Conservation (phyloP, 169 alveolate genomes). For the Cytauxzoon felis region DNA sequence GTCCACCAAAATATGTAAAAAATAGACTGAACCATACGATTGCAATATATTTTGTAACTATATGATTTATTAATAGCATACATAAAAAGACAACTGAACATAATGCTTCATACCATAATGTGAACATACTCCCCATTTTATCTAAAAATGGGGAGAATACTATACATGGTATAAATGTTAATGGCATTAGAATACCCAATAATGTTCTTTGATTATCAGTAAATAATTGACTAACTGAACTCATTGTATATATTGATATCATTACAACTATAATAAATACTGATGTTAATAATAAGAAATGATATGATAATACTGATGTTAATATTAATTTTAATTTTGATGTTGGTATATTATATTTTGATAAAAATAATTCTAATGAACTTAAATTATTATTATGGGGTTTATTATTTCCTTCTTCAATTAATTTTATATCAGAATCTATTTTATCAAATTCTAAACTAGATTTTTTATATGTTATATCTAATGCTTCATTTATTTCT, state of each 20-base stretch:
- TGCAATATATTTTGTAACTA: slow-evolving; percentile 32
- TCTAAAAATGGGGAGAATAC: slow-evolving; percentile 47
- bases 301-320: slow-evolving; percentile 2
- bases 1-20: slow-evolving; percentile 59
- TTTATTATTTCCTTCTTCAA: neutral
- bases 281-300: slow-evolving; percentile 1
- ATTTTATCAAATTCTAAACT: neutral
- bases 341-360: neutral
- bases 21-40: slow-evolving; percentile 46
- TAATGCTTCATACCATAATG: slow-evolving; percentile 47
- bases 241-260: slow-evolving; percentile 1
- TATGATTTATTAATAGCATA: slow-evolving; percentile 18
- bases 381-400: neutral
- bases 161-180: slow-evolving; percentile 53
- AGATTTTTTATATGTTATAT: no score
- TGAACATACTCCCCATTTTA: slow-evolving; percentile 51
- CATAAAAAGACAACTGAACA: slow-evolving; percentile 30
- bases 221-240: neutral
- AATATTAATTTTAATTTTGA: neutral
- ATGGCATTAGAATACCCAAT: slow-evolving; percentile 45
- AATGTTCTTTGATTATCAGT: slow-evolving; percentile 1
- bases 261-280: neutral
- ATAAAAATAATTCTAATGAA: neutral
- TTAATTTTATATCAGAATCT: neutral
- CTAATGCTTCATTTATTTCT: slow-evolving; percentile 48